These are phyloP conservation scores for Pichia manshurica DNA, from an alignment of 805 yeast genomes.

Conservation along the genomic window DNA sequence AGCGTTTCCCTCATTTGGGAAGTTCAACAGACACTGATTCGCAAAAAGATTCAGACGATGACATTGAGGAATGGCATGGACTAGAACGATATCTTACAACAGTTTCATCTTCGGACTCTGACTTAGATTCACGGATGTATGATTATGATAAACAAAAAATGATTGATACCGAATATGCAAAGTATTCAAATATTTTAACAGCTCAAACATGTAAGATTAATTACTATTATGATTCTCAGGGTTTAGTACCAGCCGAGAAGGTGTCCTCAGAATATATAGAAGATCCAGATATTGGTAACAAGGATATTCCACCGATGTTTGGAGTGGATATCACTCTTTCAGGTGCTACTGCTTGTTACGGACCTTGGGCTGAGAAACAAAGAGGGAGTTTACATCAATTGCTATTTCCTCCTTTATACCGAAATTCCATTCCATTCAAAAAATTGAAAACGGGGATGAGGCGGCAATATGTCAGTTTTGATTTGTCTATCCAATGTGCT, in stretches of 20 bases:
- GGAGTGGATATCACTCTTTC: conserved; percentile 57
- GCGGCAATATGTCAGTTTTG: conserved; percentile 54
- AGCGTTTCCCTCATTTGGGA: neutral
- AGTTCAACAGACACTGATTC: neutral
- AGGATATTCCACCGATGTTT: conserved; percentile 51
- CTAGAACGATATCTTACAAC: conserved; percentile 56
- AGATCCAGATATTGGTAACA: conserved; percentile 53
- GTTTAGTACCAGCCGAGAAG: conserved; percentile 42
- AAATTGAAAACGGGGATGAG: conserved; percentile 40
- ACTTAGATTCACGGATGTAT: conserved; percentile 8
- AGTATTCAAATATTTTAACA: conserved; percentile 62
- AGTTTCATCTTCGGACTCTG: conserved; percentile 9
- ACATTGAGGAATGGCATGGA: conserved; percentile 63
- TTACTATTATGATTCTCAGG: conserved; percentile 71
- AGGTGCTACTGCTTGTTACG: conserved; percentile 69
- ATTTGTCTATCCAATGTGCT: conserved; percentile 46
- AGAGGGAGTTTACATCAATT: conserved; percentile 55
- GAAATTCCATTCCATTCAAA: conserved; percentile 44
- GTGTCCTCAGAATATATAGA: conserved; percentile 30
- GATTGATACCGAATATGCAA: conserved; percentile 71
- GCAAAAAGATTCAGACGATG: conserved; percentile 4
- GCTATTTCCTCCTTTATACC: conserved; percentile 61
- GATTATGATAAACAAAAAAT: conserved; percentile 24
- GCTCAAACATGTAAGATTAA: conserved; percentile 48
- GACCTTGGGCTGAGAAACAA: conserved; percentile 95